Evolutionary conservation across 106 monocot species (phyloP).

Genomic region (Alisma plantagoaquatica): DNA sequence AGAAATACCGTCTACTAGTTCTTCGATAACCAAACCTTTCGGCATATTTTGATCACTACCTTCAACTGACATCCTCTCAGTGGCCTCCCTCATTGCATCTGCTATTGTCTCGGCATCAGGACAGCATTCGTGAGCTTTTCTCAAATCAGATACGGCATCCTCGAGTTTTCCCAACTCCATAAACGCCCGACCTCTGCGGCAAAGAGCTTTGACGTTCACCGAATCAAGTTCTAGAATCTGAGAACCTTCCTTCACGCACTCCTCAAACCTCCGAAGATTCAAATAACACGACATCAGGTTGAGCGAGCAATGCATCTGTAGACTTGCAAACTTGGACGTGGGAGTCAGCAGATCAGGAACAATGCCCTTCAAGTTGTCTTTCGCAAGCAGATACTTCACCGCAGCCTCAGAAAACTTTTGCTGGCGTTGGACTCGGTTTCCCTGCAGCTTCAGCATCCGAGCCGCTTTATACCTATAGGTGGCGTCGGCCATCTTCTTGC

Average conservation of each 20-base stretch:
- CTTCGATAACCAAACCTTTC: constrained; percentile 69
- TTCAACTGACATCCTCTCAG: constrained; percentile 30
- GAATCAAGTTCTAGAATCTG: constrained; percentile 63
- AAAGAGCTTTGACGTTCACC: constrained; percentile 74
- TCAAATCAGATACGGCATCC: constrained; percentile 65
- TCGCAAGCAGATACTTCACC: constrained; percentile 65
- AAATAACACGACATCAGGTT: constrained; percentile 91
- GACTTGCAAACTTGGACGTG: constrained; percentile 32
- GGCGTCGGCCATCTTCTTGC: too few relatives aligned
- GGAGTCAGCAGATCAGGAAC: too few relatives aligned
- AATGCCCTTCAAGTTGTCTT: constrained; percentile 60
- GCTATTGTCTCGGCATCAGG: constrained; percentile 87
- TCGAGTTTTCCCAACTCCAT: constrained; percentile 70
- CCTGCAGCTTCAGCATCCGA: constrained; percentile 76
- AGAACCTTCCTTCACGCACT: constrained; percentile 81
- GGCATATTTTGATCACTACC: constrained; percentile 12
- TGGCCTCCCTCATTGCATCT: constrained; percentile 54
- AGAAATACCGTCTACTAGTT: constrained; percentile 42
- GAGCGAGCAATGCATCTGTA: constrained; percentile 66
- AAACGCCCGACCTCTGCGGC: constrained; percentile 88
- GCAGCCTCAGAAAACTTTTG: constrained; percentile 53
- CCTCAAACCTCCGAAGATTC: constrained; percentile 48
- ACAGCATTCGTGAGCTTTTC: constrained; percentile 52
- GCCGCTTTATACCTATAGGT: constrained; percentile 60
- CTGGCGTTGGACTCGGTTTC: constrained; percentile 57